A percentile compares a stretch with the other conserved stretches of the same genome.
phyloP scores from a whole-genome alignment of 495 filamentous ascomycete species.

The Saxophila tyrrhenica region DNA sequence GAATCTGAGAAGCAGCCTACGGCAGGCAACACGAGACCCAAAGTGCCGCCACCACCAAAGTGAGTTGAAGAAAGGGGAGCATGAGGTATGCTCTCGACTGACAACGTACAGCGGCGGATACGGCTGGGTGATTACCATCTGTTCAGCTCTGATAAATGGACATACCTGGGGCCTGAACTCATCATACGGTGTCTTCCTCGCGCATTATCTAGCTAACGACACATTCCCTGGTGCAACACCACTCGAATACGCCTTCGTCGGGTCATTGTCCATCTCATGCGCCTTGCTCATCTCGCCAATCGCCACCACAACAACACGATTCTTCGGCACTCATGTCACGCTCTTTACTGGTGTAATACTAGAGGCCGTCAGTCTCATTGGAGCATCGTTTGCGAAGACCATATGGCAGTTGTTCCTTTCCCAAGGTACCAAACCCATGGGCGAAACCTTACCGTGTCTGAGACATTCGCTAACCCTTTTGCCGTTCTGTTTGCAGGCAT shows the following conservation, averaged over 20 bases:
- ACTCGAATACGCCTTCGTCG: slow-evolving; percentile 43
- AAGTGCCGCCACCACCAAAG: not conserved
- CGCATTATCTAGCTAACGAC: slow-evolving; percentile 37
- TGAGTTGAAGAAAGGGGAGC: not conserved
- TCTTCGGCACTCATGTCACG: slow-evolving; percentile 30
- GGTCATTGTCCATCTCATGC: slow-evolving; percentile 38
- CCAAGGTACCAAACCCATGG: too few relatives aligned
- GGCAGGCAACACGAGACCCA: not conserved
- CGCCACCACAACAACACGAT: slow-evolving; percentile 31
- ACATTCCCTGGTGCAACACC: slow-evolving; percentile 34
- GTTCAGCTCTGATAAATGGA: slow-evolving; percentile 30
- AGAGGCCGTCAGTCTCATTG: slow-evolving; percentile 32
- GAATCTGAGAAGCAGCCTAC: not conserved
- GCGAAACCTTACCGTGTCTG: too few relatives aligned
- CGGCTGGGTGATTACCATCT: slow-evolving; percentile 36
- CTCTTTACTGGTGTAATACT: slow-evolving; percentile 36
- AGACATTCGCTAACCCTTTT: too few relatives aligned
- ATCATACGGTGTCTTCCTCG: slow-evolving; percentile 41
- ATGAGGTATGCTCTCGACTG: not conserved
- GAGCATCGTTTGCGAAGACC: slow-evolving; percentile 35
- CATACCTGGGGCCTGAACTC: slow-evolving; percentile 37
- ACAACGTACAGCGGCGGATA: slow-evolving; percentile 33
- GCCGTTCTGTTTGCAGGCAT: too few relatives aligned
- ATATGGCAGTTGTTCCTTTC: slow-evolving; percentile 53
- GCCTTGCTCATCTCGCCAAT: slow-evolving; percentile 40